Evolutionary conservation across 2,329 filamentous ascomycete species (phyloP).

Genomic region (Immersiporthe knoxdaviesiana): DNA sequence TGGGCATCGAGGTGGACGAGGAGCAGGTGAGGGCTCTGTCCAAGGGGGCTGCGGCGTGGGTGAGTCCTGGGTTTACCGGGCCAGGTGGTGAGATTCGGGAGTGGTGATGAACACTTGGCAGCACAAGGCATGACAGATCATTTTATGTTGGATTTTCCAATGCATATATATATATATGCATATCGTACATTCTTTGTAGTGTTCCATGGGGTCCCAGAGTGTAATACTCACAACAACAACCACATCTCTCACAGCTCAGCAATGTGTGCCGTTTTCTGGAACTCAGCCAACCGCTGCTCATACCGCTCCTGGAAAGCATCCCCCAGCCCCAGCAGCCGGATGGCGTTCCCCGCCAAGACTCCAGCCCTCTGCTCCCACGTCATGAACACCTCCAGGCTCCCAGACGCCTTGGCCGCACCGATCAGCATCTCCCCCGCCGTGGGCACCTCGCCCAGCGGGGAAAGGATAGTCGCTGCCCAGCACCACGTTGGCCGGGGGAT

Average conservation of each 20-base stretch:
- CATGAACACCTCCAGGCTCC: conserved; percentile 35
- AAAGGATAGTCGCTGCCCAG: conserved; percentile 44
- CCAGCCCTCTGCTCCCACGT: conserved; percentile 38
- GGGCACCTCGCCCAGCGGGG: conserved; percentile 41
- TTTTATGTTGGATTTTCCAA: too few species aligned
- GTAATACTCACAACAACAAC: neutral
- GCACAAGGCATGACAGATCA: too few species aligned
- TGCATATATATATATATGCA: too few species aligned
- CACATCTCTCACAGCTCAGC: neutral
- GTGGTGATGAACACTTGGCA: conserved; percentile 51
- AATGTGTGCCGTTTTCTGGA: conserved; percentile 26
- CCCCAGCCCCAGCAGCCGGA: conserved; percentile 38
- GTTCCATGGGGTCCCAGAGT: neutral
- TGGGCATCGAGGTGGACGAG: conserved; percentile 68
- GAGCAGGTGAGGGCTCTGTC: conserved; percentile 59
- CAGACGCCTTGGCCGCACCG: conserved; percentile 30
- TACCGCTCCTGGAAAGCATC: conserved; percentile 34
- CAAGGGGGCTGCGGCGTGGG: conserved; percentile 57
- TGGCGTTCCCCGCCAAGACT: conserved; percentile 40
- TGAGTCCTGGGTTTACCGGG: conserved; percentile 64
- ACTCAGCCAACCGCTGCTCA: conserved; percentile 32
- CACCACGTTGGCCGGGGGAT: conserved; percentile 38
- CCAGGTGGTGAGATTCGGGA: conserved; percentile 65
- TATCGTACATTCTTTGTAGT: neutral
- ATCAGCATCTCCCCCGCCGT: conserved; percentile 40